phyloP scores from a whole-genome alignment of 73 alveolate genomes.

The Diophrys appendiculata region DNA sequence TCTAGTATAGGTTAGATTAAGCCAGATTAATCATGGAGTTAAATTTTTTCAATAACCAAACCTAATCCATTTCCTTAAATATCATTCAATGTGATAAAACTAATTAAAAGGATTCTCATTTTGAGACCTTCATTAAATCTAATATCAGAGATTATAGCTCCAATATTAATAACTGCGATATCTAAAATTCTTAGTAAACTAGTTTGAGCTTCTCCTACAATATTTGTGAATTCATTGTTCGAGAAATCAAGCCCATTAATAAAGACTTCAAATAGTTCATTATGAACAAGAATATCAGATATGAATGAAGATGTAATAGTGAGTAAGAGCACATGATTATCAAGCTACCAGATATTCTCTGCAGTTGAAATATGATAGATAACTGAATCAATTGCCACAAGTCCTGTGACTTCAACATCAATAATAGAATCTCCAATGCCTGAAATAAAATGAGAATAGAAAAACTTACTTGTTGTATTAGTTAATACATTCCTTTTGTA shows the following conservation, averaged over 20 bases:
- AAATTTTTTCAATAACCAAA: too few species aligned
- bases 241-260: background rate
- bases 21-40: too few species aligned
- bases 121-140: background rate
- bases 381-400: background rate
- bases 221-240: too few species aligned
- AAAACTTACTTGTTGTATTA: too few species aligned
- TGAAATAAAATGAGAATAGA: background rate
- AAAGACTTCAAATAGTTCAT: background rate
- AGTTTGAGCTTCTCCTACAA: background rate
- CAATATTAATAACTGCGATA: background rate
- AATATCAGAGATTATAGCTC: background rate
- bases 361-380: background rate
- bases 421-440: background rate
- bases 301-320: background rate
- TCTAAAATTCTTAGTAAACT: background rate
- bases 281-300: background rate
- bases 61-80: background rate
- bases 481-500: too few species aligned
- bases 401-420: background rate
- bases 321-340: background rate
- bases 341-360: background rate
- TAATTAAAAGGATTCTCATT: background rate
- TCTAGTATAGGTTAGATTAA: background rate
- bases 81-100: background rate